Percentiles rank a stretch among this genome's conserved stretches.
phyloP scores from a whole-genome alignment of 176 grass and related monocot species.

The Eragrostis nindensis region DNA sequence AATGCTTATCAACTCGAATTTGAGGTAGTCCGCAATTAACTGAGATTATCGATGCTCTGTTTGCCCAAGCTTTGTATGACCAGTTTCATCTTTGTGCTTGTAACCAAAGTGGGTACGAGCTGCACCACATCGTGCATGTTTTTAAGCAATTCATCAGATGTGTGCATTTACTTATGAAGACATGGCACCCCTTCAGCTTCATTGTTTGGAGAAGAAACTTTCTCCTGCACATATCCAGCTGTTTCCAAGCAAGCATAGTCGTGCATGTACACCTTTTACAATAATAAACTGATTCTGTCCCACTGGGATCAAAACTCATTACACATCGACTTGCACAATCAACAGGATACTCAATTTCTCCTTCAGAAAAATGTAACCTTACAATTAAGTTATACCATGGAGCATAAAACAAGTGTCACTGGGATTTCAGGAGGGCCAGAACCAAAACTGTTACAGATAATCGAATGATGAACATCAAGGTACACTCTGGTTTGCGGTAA shows the following conservation, averaged over 20 bases:
- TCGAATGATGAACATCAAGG: not conserved
- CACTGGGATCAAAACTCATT: not conserved
- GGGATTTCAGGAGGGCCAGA: not conserved
- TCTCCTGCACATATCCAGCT: not conserved
- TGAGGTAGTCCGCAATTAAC: too few relatives aligned
- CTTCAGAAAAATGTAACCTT: not conserved
- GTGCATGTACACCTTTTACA: not conserved
- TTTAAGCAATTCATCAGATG: too few relatives aligned
- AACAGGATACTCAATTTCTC: not conserved
- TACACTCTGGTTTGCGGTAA: not conserved
- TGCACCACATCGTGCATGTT: too few relatives aligned
- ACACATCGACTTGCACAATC: not conserved
- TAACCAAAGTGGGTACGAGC: too few relatives aligned
- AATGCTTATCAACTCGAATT: too few relatives aligned
- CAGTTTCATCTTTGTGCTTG: too few relatives aligned
- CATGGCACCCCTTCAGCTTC: not conserved
- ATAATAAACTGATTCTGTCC: too few relatives aligned
- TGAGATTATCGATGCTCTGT: too few relatives aligned
- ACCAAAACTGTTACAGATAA: not conserved
- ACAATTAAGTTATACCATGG: not conserved
- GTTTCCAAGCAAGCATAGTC: not conserved
- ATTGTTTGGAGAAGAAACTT: not conserved
- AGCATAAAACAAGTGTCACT: not conserved
- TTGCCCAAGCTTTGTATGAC: too few relatives aligned
- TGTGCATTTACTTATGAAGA: not conserved